phyloP scores from a whole-genome alignment of 805 yeast genomes.

The Saturnispora hagleri region DNA sequence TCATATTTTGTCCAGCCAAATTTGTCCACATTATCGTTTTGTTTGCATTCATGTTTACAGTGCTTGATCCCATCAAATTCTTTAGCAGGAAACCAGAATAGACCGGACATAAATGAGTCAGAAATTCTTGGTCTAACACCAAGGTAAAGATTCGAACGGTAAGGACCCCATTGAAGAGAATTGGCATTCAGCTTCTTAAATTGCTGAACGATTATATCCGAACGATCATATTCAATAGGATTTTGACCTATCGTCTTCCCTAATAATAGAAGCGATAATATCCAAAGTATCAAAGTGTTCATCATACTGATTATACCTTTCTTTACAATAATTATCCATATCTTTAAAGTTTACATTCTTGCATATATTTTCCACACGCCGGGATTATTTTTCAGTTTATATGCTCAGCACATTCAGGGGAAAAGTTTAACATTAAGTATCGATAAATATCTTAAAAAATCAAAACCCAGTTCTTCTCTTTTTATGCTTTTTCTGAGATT shows the following conservation, averaged over 20 bases:
- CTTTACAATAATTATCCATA: neutral
- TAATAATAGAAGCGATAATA: constrained; percentile 7
- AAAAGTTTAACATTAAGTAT: neutral
- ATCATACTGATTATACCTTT: neutral
- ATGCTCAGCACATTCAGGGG: neutral
- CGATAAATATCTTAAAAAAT: neutral
- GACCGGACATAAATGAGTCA: constrained; percentile 62
- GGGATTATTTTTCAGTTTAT: neutral
- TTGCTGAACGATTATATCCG: constrained; percentile 12
- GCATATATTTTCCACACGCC: neutral
- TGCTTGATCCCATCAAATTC: constrained; percentile 41
- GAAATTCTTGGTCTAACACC: constrained; percentile 84
- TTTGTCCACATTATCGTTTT: constrained; percentile 54
- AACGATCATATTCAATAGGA: constrained; percentile 7
- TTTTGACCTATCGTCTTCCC: constrained; percentile 2
- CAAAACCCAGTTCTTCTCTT: constrained; percentile 2
- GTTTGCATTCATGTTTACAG: constrained; percentile 70
- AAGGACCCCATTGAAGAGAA: constrained; percentile 85
- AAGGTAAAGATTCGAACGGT: constrained; percentile 74
- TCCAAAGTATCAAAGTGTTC: neutral
- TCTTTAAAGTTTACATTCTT: neutral
- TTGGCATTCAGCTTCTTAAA: constrained; percentile 33
- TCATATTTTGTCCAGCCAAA: constrained; percentile 88
- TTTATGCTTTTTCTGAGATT: constrained; percentile 4
- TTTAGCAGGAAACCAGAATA: constrained; percentile 80